Conservation (phyloP, 352 stramenopile genomes). For the Globisporangium cystogenes region DNA sequence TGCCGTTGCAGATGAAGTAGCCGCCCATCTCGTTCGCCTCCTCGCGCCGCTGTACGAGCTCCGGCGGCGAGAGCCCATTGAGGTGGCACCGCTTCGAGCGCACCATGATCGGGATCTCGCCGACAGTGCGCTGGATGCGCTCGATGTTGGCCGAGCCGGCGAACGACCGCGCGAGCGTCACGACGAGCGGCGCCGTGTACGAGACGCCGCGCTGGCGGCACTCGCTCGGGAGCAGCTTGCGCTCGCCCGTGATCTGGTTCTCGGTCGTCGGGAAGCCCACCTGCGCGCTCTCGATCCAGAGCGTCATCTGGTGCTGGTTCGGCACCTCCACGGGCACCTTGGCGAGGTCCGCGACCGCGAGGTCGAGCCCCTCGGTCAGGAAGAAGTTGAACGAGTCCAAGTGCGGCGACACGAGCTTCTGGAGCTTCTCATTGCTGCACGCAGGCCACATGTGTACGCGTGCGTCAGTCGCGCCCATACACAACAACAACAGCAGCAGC, state of each 20-base stretch:
- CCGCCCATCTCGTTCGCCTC: constrained; percentile 98
- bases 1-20: constrained; percentile 99
- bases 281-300: constrained; percentile 94
- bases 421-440: constrained; percentile 69
- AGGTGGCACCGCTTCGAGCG: constrained; percentile 96
- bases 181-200: constrained; percentile 94
- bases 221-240: constrained; percentile 90
- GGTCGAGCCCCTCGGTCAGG: constrained; percentile 91
- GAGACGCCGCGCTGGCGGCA: constrained; percentile 95
- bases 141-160: constrained; percentile 76
- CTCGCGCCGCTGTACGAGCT: constrained; percentile 88
- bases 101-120: constrained; percentile 98
- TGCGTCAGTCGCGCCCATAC: not conserved
- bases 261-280: constrained; percentile 86
- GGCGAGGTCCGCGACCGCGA: constrained; percentile 90
- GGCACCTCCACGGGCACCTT: constrained; percentile 89
- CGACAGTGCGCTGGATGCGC: constrained; percentile 85
- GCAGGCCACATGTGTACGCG: not conserved
- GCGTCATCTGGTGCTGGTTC: constrained; percentile 73
- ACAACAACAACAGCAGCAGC: not conserved
- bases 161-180: constrained; percentile 87
- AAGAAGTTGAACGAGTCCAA: constrained; percentile 99
- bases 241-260: constrained; percentile 80
- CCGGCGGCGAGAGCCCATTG: constrained; percentile 64
- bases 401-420: constrained; percentile 94